Conservation (phyloP, 164 flowering plant genomes). For the Malania oleifera region DNA sequence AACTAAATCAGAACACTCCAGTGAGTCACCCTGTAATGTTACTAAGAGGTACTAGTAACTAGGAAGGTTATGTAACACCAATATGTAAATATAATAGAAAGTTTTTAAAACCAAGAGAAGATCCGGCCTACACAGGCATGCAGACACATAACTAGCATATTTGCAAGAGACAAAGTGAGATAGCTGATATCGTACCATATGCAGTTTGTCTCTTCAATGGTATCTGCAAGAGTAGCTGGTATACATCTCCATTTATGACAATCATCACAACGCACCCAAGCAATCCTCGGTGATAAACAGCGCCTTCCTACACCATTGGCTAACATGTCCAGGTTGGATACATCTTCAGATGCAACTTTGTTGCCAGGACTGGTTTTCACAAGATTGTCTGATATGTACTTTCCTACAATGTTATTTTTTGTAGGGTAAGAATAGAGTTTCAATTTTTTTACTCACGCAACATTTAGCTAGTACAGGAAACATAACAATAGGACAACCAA, state of each 20-base stretch:
- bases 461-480: not conserved
- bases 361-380: slow-evolving; percentile 16
- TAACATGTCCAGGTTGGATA: slow-evolving; percentile 18
- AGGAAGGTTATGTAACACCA: too few species aligned
- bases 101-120: too few species aligned
- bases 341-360: slow-evolving; percentile 13
- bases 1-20: too few species aligned
- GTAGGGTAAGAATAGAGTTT: not conserved
- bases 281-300: slow-evolving; percentile 32
- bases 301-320: slow-evolving; percentile 24
- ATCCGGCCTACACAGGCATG: too few species aligned
- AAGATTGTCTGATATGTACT: slow-evolving; percentile 17
- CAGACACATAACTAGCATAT: not conserved
- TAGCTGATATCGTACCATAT: slow-evolving; percentile 49
- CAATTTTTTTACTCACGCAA: not conserved
- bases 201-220: slow-evolving; percentile 60
- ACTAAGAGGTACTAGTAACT: too few species aligned
- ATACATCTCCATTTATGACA: slow-evolving; percentile 94
- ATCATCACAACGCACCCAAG: slow-evolving; percentile 95
- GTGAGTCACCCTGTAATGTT: too few species aligned
- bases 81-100: too few species aligned
- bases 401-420: slow-evolving; percentile 12
- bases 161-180: not conserved
- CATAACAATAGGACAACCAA: not conserved
- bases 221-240: slow-evolving; percentile 67